Evolutionary conservation across 2,329 filamentous ascomycete genomes (phyloP).

Genomic region (Sclerotinia minor): DNA sequence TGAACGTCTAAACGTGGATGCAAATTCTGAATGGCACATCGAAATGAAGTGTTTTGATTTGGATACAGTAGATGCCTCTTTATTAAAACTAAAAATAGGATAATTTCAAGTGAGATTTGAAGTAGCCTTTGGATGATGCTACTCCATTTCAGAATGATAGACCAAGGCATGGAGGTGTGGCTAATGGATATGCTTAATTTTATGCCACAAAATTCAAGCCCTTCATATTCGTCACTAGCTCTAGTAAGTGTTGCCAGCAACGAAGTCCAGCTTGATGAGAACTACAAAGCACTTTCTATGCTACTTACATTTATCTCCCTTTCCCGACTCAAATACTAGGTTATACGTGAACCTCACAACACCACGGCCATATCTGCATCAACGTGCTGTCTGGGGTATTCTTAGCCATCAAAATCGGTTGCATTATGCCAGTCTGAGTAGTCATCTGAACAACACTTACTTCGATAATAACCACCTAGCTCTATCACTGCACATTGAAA

Average conservation of each 20-base stretch:
- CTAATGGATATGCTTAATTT: background rate
- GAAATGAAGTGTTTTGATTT: background rate
- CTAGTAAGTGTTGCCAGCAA: conserved; percentile 44
- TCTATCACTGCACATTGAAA: no score
- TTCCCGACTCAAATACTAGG: conserved; percentile 60
- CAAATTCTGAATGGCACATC: background rate
- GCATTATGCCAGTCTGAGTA: background rate
- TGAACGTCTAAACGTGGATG: background rate
- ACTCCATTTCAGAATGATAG: background rate
- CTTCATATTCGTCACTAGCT: conserved; percentile 6
- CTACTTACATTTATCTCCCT: conserved; percentile 50
- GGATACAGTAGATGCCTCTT: background rate
- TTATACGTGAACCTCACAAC: conserved; percentile 51
- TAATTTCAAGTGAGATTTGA: background rate
- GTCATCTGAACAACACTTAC: conserved; percentile 53
- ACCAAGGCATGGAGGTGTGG: background rate
- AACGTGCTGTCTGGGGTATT: background rate
- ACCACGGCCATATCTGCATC: conserved; percentile 19
- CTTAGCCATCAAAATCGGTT: background rate
- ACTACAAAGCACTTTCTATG: conserved; percentile 62
- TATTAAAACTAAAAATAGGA: background rate
- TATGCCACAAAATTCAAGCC: background rate
- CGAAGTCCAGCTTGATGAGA: conserved; percentile 63
- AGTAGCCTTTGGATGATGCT: background rate
- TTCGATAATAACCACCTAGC: no score